Base-by-base conservation (phyloP, 2,329 filamentous ascomycete genomes). In the Neofusicoccum laricinum region DNA sequence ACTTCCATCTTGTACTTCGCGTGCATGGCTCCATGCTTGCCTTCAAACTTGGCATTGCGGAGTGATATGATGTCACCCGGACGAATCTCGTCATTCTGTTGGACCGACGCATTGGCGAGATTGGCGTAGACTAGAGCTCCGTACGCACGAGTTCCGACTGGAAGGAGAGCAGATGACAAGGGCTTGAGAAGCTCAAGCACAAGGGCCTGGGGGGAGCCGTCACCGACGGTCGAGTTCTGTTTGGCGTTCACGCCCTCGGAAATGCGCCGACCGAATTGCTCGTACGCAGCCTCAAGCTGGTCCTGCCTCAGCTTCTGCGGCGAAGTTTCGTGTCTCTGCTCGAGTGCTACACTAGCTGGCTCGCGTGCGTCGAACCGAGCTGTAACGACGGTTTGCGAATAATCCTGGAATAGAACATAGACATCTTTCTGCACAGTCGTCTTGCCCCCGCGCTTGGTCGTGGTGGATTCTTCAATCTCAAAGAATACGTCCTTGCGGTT, bases 71-170 rank as follows among this genome's bases (percentile, higher is more conserved):
- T 93, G 73, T 99, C 95, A 57, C 95, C 95, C 0, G 92, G 85
- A 0, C 95, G 88, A 70, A 99, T 99, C 79, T 97, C 92, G 73
- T 98, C 95, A 71, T 90, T 89, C 70, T 96, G 91, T 72, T 91
- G 88, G 3, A 93, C 94, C 6, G 91, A 92, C 2, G 95, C 94
- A 74, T 99, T 99, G 72, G 92, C 95, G 65, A 98, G 85, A 75
- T 99, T 99, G 68, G 91, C 87, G 77, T 99, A 99, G 14, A 99
- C 92, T 25, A 96, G 83, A 4, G 94, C 93, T 66, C 95, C 95
- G 75, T 94, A 99, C 3, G 92, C 87, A 55, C 94, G 90, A 11
- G 88, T 92, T n/a, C 94, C 94, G 6, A 98, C 87, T 0, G 95
- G 94, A 2, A 85, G 81, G 4, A 99, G 85, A 0, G 91, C 93